These are phyloP conservation scores for Trematosphaeria pertusa DNA, from an alignment of 2,329 filamentous ascomycete species.

Conservation along the genomic window DNA sequence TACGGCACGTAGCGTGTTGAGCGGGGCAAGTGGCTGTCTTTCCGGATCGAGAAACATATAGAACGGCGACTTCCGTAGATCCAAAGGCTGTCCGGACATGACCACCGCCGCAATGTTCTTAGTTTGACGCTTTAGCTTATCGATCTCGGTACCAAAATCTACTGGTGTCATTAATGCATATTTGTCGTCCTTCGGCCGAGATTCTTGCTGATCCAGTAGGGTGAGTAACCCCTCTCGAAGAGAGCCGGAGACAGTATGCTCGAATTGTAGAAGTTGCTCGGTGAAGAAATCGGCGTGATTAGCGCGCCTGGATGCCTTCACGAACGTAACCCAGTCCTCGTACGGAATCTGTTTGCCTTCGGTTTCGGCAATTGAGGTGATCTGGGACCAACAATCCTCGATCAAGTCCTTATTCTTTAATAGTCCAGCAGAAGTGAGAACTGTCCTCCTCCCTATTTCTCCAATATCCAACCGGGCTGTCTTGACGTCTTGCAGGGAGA, in stretches of 20 bases:
- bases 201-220: slow-evolving; percentile 3
- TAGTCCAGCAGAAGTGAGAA: slow-evolving; percentile 39
- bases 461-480: slow-evolving; percentile 26
- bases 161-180: slow-evolving; percentile 21
- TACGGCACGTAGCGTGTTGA: slow-evolving; percentile 43
- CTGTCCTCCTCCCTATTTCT: slow-evolving; percentile 26
- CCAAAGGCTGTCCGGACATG: slow-evolving; percentile 42
- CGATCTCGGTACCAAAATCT: slow-evolving; percentile 26
- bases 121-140: slow-evolving; percentile 31
- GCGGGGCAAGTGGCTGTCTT: slow-evolving; percentile 25
- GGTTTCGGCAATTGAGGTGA: slow-evolving; percentile 29
- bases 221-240: slow-evolving; percentile 15
- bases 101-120: slow-evolving; percentile 35
- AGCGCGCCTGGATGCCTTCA: slow-evolving; percentile 39
- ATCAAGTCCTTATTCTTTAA: slow-evolving; percentile 31
- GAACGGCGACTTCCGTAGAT: slow-evolving; percentile 44
- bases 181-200: slow-evolving; percentile 10
- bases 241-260: slow-evolving; percentile 29
- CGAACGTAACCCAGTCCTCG: slow-evolving; percentile 43
- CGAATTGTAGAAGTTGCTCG: slow-evolving; percentile 31
- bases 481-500: slow-evolving; percentile 33
- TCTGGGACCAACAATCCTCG: slow-evolving; percentile 37
- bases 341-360: slow-evolving; percentile 28
- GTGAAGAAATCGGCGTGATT: slow-evolving; percentile 28
- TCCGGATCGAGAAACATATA: slow-evolving; percentile 46